Base-by-base conservation (phyloP, 345 rosid species). In the Camelina laxa region DNA sequence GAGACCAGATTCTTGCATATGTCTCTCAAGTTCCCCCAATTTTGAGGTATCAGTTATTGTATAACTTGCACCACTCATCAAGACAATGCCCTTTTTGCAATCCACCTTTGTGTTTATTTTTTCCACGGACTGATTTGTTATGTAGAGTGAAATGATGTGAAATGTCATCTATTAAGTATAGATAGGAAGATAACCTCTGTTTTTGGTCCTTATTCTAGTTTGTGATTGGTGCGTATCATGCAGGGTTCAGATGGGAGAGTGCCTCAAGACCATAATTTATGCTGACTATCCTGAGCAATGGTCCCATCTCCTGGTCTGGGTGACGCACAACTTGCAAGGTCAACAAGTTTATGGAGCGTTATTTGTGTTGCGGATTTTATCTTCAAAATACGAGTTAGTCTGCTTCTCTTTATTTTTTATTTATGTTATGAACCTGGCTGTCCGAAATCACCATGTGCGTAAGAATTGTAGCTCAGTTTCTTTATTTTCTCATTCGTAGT, bases 251-350 rank as follows among this genome's bases (percentile, higher is more conserved):
- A 75, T 96, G 87, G 99, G 99, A 17, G 99, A 96, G 85, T 92
- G 99, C 80, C 86, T 96, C 35, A 96, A 96, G 85, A 92, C 99
- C 11, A 85, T 96, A 42, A 87, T 96, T 61, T 95, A 91, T 60
- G 87, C 93, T 41, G 99, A 96, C 85, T 96, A 96, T 75, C 99
- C 99, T 0, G 99, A 96, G 82, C 99, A 92, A 85, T 96, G 99
- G 99, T 86, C 98, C 0, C 87, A 67, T 51, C 94, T 96, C 58
- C 85, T 96, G 33, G 92, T 87, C 61, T 96, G 99, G 99, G 87
- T 96, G 69, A 88, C 85, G 80, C 90, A 73, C 80, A 91, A 88
- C 80, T 80, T 96, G 76, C 96, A 91, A 81, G 89, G 81, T 78
- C 98, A 91, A 67, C 93, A 93, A 84, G 96, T 92, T 66, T 91